These are phyloP conservation scores for Acer campestre DNA, from an alignment of 345 rosid genomes.

Conservation along the genomic window DNA sequence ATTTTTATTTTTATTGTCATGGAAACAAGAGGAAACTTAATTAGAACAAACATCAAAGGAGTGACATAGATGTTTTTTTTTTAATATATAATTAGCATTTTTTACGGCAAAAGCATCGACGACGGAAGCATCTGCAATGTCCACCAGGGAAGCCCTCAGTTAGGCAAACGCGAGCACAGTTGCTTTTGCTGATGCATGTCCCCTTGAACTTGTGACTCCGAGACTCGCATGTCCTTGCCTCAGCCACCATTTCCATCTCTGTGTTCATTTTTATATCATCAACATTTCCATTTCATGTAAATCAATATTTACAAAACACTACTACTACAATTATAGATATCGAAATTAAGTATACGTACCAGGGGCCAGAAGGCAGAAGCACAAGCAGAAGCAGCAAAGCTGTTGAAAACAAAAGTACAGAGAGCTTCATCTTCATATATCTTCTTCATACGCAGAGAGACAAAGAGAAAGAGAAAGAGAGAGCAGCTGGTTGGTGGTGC, in stretches of 20 bases:
- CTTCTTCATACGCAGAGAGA: not conserved
- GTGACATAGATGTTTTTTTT: too few species aligned
- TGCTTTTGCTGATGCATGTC: conserved; percentile 25
- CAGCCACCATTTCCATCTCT: conserved; percentile 16
- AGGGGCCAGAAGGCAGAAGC: not conserved
- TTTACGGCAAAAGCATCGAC: too few species aligned
- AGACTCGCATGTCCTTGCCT: conserved; percentile 39
- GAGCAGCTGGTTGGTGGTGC: not conserved
- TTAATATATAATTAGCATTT: too few species aligned
- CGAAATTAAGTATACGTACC: not conserved
- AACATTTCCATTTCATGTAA: not conserved
- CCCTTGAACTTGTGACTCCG: conserved; percentile 37
- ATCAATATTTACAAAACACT: too few species aligned
- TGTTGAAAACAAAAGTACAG: not conserved
- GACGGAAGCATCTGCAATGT: too few species aligned
- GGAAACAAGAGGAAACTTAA: too few species aligned
- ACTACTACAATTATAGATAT: not conserved
- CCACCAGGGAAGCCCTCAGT: too few species aligned
- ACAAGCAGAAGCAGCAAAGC: not conserved
- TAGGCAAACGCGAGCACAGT: too few species aligned
- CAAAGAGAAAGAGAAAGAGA: not conserved
- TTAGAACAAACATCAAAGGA: too few species aligned
- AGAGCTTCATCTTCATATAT: not conserved
- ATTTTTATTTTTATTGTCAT: too few species aligned
- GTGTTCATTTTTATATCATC: not conserved